A percentile compares a stretch with the other conserved stretches of the same genome.
Evolutionary conservation across 2,329 filamentous ascomycete genomes (phyloP).

Genomic region (Coniochaeta pulveracea): DNA sequence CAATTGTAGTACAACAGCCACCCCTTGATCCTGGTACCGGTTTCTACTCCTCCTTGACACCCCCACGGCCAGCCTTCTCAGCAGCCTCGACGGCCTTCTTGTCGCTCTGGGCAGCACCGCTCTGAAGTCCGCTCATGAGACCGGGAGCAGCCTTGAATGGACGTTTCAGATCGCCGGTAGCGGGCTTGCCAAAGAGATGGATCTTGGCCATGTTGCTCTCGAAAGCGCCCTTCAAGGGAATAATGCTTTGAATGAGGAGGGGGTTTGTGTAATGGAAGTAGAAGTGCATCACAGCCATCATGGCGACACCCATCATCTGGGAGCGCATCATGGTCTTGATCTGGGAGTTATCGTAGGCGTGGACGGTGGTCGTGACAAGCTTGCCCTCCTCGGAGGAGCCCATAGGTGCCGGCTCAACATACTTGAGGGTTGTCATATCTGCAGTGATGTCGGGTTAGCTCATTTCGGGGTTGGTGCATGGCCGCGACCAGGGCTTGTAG

Average conservation of each 20-base stretch:
- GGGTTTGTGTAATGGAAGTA: constrained; percentile 99
- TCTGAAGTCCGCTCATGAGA: constrained; percentile 70
- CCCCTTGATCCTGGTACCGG: background rate
- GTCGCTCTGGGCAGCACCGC: constrained; percentile 73
- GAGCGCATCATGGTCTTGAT: constrained; percentile 76
- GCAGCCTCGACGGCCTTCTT: constrained; percentile 76
- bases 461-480: background rate
- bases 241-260: constrained; percentile 95
- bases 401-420: constrained; percentile 91
- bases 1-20: no score
- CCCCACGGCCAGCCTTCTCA: constrained; percentile 63
- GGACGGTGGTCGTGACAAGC: constrained; percentile 89
- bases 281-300: constrained; percentile 98
- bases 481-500: background rate
- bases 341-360: constrained; percentile 87
- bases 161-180: constrained; percentile 81
- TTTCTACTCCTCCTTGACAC: constrained; percentile 63
- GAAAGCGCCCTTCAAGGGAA: constrained; percentile 89
- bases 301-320: constrained; percentile 90
- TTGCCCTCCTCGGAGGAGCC: constrained; percentile 91
- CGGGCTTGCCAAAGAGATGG: constrained; percentile 77
- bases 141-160: constrained; percentile 85
- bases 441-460: constrained; percentile 6
- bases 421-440: constrained; percentile 98
- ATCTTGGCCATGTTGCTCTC: constrained; percentile 97